Base-by-base conservation (phyloP, 306 rosid species). In the Vigna hirtella region DNA sequence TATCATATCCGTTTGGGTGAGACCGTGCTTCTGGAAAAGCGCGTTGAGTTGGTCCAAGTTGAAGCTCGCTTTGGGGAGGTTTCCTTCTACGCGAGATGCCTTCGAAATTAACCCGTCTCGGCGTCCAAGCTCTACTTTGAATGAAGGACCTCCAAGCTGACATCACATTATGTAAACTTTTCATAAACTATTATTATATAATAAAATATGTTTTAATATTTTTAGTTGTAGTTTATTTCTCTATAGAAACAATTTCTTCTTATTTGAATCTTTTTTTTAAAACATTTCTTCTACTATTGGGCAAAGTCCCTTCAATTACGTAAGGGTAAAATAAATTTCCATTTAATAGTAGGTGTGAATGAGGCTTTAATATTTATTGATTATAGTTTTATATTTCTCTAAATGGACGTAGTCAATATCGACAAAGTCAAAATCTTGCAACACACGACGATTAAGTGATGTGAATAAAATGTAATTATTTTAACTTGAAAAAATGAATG, bases 61-160 rank as follows among this genome's bases (percentile, higher is more conserved):
- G 75, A 85, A 90, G 4, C 1, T 24, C 1, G 96, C 87, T 17
- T 77, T 87, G 0, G 98, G 98, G 2, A 95, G 80, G 1, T 85
- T 92, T 49, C 86, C 87, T 4, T 80, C 74, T 0, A 95, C 98
- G 0, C 24, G 22, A 1, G 99, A 88, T 11, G 96, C 97, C 22
- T 79, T 13, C 0, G 96, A 95, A 43, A 64, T 12, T 0, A 87
- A 89, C 1, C 98, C 99, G 51, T 95, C 98, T 28, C 81, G 76
- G 1, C 97, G 96, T 22, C 99, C 98, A 16, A 93, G 85, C 74
- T 93, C 97, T 6, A 93, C 97, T 1, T 17, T 85, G 89, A 69
- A 95, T 2, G 78, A 51, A 1, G 98, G 93, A 24, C 99, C 98
- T 72, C 97, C 96, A 0, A 83, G 91, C 96, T 91, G 74, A 34